Evolutionary conservation across 2,329 filamentous ascomycete species (phyloP).

Genomic region (Paraconiothyrium sp.): DNA sequence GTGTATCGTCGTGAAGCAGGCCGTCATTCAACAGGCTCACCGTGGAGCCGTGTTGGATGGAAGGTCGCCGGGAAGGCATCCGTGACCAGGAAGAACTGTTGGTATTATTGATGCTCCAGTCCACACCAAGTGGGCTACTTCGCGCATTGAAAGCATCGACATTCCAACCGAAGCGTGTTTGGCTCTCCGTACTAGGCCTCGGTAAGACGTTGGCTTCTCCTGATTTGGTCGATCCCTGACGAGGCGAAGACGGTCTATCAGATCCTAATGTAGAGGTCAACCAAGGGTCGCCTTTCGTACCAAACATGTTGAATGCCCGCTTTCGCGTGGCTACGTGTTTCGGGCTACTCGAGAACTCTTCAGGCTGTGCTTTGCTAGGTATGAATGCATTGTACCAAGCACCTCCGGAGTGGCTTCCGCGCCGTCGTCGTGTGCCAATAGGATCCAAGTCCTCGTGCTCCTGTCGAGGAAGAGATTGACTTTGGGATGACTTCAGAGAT

Average conservation of each 20-base stretch:
- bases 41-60: slow-evolving; percentile 78
- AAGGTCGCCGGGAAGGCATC: slow-evolving; percentile 81
- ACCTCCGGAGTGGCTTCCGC: slow-evolving; percentile 65
- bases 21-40: slow-evolving; percentile 67
- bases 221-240: slow-evolving; percentile 75
- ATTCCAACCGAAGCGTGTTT: slow-evolving; percentile 51
- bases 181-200: slow-evolving; percentile 50
- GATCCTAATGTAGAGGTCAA: slow-evolving; percentile 51
- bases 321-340: slow-evolving; percentile 54
- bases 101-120: slow-evolving; percentile 49
- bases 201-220: slow-evolving; percentile 46
- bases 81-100: slow-evolving; percentile 70
- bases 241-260: slow-evolving; percentile 61
- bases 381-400: slow-evolving; percentile 63
- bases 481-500: slow-evolving; percentile 75
- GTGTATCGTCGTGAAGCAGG: slow-evolving; percentile 59
- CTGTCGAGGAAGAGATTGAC: slow-evolving; percentile 77
- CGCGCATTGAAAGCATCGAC: slow-evolving; percentile 50
- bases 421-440: slow-evolving; percentile 59
- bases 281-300: slow-evolving; percentile 63
- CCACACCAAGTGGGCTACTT: slow-evolving; percentile 54
- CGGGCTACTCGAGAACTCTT: slow-evolving; percentile 44
- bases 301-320: slow-evolving; percentile 61
- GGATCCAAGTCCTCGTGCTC: slow-evolving; percentile 58
- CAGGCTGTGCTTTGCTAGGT: slow-evolving; percentile 50